Conservation (phyloP, 768 basidiomycete species). For the Boletus subcaerulescens region DNA sequence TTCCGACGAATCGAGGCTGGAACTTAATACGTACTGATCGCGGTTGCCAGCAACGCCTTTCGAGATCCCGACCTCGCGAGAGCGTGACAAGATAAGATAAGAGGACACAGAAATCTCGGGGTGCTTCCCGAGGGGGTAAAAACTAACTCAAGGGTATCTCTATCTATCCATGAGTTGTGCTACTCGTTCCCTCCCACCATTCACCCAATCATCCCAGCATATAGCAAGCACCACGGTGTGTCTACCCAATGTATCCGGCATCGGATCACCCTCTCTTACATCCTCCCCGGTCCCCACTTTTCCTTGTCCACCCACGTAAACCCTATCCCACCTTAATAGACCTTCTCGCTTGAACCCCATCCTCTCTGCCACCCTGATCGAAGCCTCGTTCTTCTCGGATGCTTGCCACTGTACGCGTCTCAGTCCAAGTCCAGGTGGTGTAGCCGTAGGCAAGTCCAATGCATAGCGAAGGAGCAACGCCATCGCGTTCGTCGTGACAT, state of each 20-base stretch:
- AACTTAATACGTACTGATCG: too few relatives aligned
- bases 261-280: conserved; percentile 31
- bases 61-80: conserved; percentile 32
- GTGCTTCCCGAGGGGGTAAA: too few relatives aligned
- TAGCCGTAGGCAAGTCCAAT: conserved; percentile 36
- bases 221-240: conserved; percentile 39
- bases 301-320: conserved; percentile 40
- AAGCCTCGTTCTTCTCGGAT: conserved; percentile 45
- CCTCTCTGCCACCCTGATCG: conserved; percentile 50
- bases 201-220: conserved; percentile 40
- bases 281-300: conserved; percentile 33
- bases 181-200: conserved; percentile 6
- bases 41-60: too few relatives aligned
- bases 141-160: not conserved
- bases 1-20: too few relatives aligned
- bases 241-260: conserved; percentile 26
- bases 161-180: conserved; percentile 9
- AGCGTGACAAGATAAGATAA: too few relatives aligned
- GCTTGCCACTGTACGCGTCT: conserved; percentile 64
- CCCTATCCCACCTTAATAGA: conserved; percentile 51
- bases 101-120: too few relatives aligned
- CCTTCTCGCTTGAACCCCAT: conserved; percentile 61
- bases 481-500: conserved; percentile 54
- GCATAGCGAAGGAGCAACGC: conserved; percentile 50
- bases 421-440: conserved; percentile 46